Base-by-base conservation (phyloP, 306 rosid species). In the Potentilla sterilis region DNA sequence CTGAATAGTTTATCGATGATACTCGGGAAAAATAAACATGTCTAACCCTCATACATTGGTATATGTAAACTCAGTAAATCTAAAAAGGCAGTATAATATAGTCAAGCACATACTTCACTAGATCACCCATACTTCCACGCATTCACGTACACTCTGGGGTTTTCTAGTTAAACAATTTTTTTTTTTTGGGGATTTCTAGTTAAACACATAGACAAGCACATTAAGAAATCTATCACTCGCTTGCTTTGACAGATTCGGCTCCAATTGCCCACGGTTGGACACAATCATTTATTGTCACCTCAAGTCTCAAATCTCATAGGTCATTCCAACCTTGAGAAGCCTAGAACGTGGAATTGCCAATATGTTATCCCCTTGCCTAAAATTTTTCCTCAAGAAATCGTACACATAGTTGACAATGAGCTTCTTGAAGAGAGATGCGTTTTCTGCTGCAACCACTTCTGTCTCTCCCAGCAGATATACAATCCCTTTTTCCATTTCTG, bases 391-490 rank as follows among this genome's bases (percentile, higher is more conserved):
- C 85, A 93, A 58, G 87, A 89, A 93, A 68, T 76, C 78, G 46
- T 87, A 90, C 5, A 70, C 82, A 78, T 89, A 75, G 74, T 93
- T 86, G 40, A 93, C 87, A 22, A 91, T 86, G 6, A 93, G 40
- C 82, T 81, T 91, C 80, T 87, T 93, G 18, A 93, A 43, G 32
- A 89, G 57, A 5, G 97, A 93, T 5, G 98, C 89, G 4, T 85
- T 83, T 8, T 83, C 81, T 12, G 79, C 79, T 1, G 97, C 96
- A 24, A 87, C 85, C 37, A 93, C 96, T 67, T 93, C 91, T 22
- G 90, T 89, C 79, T 93, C 91, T 14, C 90, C 92, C 38, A 90
- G 51, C 75, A 91, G 84, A 77, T 93, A 85, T 12, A 93, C 96
- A n/a, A 93, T 87, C 1, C 97, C 89, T 5, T 80, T 85, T 65